Evolutionary conservation across 148 eudicot genomes (phyloP).

Genomic region (Persicaria maculosa): DNA sequence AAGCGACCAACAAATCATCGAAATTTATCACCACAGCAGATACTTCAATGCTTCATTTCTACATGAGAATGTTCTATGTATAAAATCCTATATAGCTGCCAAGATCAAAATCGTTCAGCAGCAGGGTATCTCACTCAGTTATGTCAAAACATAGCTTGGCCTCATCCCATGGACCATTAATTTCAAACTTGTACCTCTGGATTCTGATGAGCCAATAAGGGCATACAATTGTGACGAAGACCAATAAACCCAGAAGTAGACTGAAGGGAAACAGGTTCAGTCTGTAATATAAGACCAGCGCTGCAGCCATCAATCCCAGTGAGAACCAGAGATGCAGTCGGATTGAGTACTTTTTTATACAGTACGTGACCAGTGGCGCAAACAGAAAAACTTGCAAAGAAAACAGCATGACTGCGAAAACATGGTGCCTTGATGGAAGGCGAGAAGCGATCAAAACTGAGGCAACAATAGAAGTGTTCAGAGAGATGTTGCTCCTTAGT

Average conservation of each 20-base stretch:
- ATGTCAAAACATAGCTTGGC: slow-evolving; percentile 86
- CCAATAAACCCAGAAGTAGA: slow-evolving; percentile 47
- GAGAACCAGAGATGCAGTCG: slow-evolving; percentile 65
- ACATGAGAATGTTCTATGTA: neutral
- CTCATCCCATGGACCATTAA: slow-evolving; percentile 98
- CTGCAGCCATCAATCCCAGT: slow-evolving; percentile 45
- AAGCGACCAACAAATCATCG: neutral
- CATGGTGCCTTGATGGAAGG: slow-evolving; percentile 85
- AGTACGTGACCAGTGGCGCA: slow-evolving; percentile 68
- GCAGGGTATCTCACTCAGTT: slow-evolving; percentile 38
- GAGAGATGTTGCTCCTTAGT: slow-evolving; percentile 63
- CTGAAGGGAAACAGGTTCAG: slow-evolving; percentile 56
- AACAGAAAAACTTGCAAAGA: slow-evolving; percentile 92
- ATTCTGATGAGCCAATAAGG: slow-evolving; percentile 93
- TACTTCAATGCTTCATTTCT: neutral
- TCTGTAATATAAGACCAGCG: slow-evolving; percentile 46
- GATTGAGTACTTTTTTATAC: slow-evolving; percentile 68
- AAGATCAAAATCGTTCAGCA: neutral
- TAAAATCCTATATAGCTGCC: neutral
- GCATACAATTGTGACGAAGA: slow-evolving; percentile 65
- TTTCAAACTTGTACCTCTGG: slow-evolving; percentile 90
- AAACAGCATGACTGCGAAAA: slow-evolving; percentile 72
- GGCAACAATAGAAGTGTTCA: slow-evolving; percentile 89
- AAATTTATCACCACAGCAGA: neutral
- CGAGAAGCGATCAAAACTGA: slow-evolving; percentile 94